Percentiles rank a stretch among this genome's conserved stretches.
Conservation (phyloP, 2,329 filamentous ascomycete genomes). For the Metarhizium guizhouense region DNA sequence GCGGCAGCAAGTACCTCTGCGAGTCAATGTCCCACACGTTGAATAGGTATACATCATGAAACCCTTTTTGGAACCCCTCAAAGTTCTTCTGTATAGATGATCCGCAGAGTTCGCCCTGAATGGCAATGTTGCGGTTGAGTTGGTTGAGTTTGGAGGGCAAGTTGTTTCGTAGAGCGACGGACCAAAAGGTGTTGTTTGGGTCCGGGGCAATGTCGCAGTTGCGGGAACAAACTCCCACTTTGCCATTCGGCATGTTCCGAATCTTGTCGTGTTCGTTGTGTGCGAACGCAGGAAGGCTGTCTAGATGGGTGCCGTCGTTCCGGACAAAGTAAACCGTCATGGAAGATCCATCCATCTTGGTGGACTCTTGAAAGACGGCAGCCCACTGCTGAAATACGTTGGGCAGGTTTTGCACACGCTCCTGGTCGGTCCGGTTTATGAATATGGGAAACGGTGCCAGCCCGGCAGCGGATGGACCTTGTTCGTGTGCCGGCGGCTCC, state of each 20-base stretch:
- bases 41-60: slow-evolving; percentile 24
- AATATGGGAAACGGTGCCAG: too few species aligned
- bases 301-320: slow-evolving; percentile 11
- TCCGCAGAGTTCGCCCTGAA: neutral
- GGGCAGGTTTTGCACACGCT: too few species aligned
- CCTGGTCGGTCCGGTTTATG: too few species aligned
- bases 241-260: neutral
- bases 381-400: too few species aligned
- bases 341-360: slow-evolving; percentile 9
- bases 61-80: neutral
- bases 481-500: neutral
- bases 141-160: neutral
- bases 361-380: slow-evolving; percentile 23
- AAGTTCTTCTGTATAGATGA: neutral
- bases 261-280: neutral
- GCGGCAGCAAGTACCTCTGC: slow-evolving; percentile 17
- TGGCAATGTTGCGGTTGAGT: neutral
- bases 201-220: neutral
- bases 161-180: neutral
- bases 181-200: too few species aligned
- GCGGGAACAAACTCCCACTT: neutral
- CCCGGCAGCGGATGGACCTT: too few species aligned
- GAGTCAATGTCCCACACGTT: slow-evolving; percentile 21
- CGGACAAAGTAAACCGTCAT: slow-evolving; percentile 22
- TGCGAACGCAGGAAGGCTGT: slow-evolving; percentile 9